Conservation (phyloP, 2,329 filamentous ascomycete genomes). For the Ceratocystis alfenasii region DNA sequence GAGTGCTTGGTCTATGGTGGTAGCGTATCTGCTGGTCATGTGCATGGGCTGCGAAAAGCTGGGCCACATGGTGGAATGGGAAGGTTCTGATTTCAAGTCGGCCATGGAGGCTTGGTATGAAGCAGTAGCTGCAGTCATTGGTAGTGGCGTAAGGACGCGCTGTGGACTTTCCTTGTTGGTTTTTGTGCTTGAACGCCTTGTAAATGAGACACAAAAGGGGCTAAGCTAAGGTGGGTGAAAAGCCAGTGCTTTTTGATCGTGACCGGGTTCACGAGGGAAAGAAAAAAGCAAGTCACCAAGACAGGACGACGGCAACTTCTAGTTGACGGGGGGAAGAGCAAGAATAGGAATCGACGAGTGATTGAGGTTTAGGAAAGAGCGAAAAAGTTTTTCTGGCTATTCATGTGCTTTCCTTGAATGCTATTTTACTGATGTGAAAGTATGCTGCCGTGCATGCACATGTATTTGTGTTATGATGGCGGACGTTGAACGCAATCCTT, state of each 20-base stretch:
- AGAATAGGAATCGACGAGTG: constrained; percentile 18
- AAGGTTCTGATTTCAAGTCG: constrained; percentile 49
- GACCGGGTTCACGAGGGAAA: neutral
- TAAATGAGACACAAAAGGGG: neutral
- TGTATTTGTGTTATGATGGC: neutral
- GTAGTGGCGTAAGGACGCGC: neutral
- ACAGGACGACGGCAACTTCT: neutral
- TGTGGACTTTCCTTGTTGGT: neutral
- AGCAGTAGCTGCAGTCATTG: constrained; percentile 20
- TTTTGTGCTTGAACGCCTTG: neutral
- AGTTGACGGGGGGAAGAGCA: neutral
- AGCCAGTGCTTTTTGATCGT: neutral
- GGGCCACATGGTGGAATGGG: constrained; percentile 47
- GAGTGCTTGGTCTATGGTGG: constrained; percentile 38
- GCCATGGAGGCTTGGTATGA: constrained; percentile 35
- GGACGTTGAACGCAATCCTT: neutral
- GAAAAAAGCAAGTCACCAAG: neutral
- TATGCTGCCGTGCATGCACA: neutral
- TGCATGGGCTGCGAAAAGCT: constrained; percentile 47
- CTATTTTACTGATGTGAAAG: neutral
- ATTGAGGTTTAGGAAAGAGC: neutral
- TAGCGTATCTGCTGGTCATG: constrained; percentile 37
- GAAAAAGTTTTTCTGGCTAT: neutral
- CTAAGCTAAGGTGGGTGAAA: neutral
- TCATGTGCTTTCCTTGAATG: neutral